phyloP scores from a whole-genome alignment of 805 yeast species.

The Starmerella gropengiesseri region DNA sequence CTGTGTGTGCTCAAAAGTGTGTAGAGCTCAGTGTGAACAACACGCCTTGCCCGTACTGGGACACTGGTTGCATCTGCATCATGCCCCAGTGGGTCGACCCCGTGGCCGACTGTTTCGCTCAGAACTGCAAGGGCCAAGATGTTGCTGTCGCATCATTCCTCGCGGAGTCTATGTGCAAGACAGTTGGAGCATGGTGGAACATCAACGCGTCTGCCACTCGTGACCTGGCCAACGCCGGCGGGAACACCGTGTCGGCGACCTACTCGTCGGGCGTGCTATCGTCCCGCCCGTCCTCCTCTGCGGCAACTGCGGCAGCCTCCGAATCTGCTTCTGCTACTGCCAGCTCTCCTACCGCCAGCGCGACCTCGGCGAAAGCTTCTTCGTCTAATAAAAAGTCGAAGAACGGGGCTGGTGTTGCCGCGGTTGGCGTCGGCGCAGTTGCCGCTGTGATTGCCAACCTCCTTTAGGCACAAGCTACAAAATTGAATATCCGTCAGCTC shows the following conservation, averaged over 20 bases:
- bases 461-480: no score
- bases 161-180: background rate
- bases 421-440: background rate
- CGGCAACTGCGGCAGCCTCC: background rate
- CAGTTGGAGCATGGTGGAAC: conserved; percentile 6
- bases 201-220: background rate
- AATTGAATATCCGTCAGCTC: no score
- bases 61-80: conserved; percentile 5
- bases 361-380: background rate
- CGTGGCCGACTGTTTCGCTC: conserved; percentile 7
- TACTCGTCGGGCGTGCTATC: background rate
- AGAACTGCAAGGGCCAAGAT: conserved; percentile 2
- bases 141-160: background rate
- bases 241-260: background rate
- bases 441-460: background rate
- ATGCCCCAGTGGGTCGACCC: conserved; percentile 6
- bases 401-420: background rate
- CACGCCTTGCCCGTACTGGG: conserved; percentile 8
- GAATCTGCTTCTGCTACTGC: background rate
- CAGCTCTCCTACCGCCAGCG: background rate
- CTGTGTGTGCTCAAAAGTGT: conserved; percentile 2
- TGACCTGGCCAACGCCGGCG: background rate
- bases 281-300: background rate
- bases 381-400: background rate
- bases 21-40: background rate